A percentile compares a stretch with the other conserved stretches of the same genome.
phyloP scores from a whole-genome alignment of 371 early-diverging fungal genomes.

The Mucor plumbeus region DNA sequence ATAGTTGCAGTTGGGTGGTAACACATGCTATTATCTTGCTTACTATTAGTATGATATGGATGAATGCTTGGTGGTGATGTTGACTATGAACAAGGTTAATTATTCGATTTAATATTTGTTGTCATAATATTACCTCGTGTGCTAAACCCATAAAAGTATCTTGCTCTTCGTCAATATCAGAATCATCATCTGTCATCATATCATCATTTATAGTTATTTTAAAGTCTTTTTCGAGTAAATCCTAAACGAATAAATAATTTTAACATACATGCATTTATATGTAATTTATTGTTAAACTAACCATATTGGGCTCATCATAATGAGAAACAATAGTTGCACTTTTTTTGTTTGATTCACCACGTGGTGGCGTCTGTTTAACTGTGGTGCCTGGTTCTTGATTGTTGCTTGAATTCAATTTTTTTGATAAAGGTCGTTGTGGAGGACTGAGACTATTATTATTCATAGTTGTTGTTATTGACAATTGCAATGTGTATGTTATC shows the following conservation, averaged over 20 bases:
- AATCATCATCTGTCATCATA: slow-evolving; percentile 35
- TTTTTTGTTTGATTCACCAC: slow-evolving; percentile 1
- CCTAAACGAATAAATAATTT: background rate
- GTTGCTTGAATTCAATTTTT: background rate
- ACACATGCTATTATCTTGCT: background rate
- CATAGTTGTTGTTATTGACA: background rate
- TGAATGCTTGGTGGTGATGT: background rate
- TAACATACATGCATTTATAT: background rate
- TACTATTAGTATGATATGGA: slow-evolving; percentile 4
- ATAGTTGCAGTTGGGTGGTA: slow-evolving; percentile 17
- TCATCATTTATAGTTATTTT: slow-evolving; percentile 11
- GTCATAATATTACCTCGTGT: slow-evolving; percentile 14
- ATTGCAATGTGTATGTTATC: background rate
- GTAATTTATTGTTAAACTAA: background rate
- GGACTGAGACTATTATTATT: background rate
- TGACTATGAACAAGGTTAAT: background rate
- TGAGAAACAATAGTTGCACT: background rate
- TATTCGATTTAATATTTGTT: background rate
- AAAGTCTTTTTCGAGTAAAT: background rate
- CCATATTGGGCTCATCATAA: background rate
- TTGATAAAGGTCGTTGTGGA: background rate
- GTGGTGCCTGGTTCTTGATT: background rate
- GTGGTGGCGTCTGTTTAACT: slow-evolving; percentile 6
- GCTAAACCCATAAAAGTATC: slow-evolving; percentile 12
- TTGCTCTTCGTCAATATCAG: slow-evolving; percentile 37